Conservation (phyloP, 768 basidiomycete genomes). For the Suillus fuscotomentosus region DNA sequence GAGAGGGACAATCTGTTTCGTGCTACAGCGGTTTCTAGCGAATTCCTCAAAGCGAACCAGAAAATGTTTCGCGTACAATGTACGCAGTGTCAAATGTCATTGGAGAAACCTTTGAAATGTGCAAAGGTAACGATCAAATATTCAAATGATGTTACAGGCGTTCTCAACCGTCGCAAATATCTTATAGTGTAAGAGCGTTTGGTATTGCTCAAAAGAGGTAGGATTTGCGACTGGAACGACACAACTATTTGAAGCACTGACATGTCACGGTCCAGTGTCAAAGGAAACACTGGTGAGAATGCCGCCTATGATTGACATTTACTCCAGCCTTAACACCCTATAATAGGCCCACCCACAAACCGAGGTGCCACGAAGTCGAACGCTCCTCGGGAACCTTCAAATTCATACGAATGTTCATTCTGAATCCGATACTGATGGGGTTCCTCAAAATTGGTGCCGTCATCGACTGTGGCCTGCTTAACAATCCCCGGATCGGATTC, state of each 20-base stretch:
- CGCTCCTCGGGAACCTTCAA: background rate
- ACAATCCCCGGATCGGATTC: background rate
- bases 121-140: background rate
- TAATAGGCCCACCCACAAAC: background rate
- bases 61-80: background rate
- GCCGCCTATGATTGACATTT: background rate
- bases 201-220: background rate
- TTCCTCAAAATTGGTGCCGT: background rate
- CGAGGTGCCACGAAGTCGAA: background rate
- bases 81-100: background rate
- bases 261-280: background rate
- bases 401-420: background rate
- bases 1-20: background rate
- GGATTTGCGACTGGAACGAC: background rate
- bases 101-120: background rate
- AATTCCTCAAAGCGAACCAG: background rate
- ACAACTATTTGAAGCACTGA: background rate
- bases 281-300: background rate
- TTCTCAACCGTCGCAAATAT: background rate
- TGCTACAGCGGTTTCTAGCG: background rate
- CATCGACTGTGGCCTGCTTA: background rate
- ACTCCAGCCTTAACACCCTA: background rate
- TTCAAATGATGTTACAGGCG: background rate
- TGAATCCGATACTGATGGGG: background rate
- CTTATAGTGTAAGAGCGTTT: background rate